phyloP scores from a whole-genome alignment of 768 basidiomycete species.

The Lactarius trivialis region DNA sequence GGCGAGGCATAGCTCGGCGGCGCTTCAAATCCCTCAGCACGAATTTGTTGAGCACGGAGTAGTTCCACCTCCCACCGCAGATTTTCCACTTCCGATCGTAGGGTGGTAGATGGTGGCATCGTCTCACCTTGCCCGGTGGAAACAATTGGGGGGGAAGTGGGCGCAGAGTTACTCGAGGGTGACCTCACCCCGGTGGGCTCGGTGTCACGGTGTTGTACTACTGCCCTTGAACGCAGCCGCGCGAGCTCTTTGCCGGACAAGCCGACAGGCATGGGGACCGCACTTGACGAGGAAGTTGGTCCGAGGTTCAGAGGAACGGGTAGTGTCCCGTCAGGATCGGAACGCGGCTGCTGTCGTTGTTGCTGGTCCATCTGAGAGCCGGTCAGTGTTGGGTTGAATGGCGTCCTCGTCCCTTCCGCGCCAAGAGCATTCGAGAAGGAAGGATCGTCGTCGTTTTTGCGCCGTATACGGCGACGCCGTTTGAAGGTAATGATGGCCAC shows the following conservation, averaged over 20 bases:
- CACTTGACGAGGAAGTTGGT: background rate
- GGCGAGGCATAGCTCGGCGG: background rate
- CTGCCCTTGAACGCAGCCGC: background rate
- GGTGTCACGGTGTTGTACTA: background rate
- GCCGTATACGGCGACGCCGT: background rate
- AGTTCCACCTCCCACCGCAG: background rate
- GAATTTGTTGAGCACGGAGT: background rate
- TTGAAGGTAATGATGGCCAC: background rate
- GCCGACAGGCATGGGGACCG: background rate
- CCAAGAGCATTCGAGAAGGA: too few species aligned
- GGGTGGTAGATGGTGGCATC: background rate
- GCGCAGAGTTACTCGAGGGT: too few species aligned
- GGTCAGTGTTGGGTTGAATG: background rate
- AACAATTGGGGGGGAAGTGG: background rate
- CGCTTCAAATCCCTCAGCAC: background rate
- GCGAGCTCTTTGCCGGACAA: background rate
- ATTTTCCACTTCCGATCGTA: background rate
- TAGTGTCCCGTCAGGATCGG: background rate
- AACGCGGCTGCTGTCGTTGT: background rate
- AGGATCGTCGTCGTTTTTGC: too few species aligned
- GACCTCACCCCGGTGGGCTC: too few species aligned
- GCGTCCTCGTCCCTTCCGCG: too few species aligned
- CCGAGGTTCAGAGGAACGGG: background rate
- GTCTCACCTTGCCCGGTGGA: background rate
- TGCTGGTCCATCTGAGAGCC: background rate